Evolutionary conservation across 768 basidiomycete species (phyloP).

Genomic region (Cystofilobasidium macerans): DNA sequence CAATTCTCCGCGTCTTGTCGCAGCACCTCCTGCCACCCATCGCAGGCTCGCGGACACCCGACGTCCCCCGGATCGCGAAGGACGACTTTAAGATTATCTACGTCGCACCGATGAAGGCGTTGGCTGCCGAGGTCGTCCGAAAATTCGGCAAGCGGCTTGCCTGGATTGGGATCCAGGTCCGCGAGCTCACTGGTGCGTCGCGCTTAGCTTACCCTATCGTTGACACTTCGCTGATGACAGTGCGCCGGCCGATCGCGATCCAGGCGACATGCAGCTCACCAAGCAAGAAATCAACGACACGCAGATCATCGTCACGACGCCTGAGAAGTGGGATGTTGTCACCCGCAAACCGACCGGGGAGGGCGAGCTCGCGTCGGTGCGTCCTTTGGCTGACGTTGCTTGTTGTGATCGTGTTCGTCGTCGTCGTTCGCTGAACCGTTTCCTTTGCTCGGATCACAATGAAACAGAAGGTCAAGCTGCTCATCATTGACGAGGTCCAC

Average conservation of each 20-base stretch:
- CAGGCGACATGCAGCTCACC: conserved; percentile 92
- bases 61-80: conserved; percentile 50
- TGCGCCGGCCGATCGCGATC: not conserved
- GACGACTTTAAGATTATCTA: conserved; percentile 92
- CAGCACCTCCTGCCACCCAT: conserved; percentile 46
- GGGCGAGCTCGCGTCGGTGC: conserved; percentile 84
- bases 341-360: conserved; percentile 94
- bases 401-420: too few species aligned
- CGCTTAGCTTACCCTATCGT: not conserved
- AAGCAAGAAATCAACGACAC: conserved; percentile 86
- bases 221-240: not conserved
- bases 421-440: too few species aligned
- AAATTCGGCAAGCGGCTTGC: conserved; percentile 80
- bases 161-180: conserved; percentile 76
- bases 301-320: conserved; percentile 95
- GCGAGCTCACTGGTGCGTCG: conserved; percentile 71
- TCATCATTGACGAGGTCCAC: conserved; percentile 97
- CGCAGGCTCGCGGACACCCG: conserved; percentile 33
- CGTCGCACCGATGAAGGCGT: conserved; percentile 97
- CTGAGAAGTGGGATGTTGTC: conserved; percentile 99
- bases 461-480: conserved; percentile 81
- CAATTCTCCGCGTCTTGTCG: conserved; percentile 74
- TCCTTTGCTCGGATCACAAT: too few species aligned
- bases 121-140: conserved; percentile 87
- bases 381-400: too few species aligned